These are phyloP conservation scores for Alloteropsis angusta DNA, from an alignment of 202 grass and related monocot species.

Conservation along the genomic window DNA sequence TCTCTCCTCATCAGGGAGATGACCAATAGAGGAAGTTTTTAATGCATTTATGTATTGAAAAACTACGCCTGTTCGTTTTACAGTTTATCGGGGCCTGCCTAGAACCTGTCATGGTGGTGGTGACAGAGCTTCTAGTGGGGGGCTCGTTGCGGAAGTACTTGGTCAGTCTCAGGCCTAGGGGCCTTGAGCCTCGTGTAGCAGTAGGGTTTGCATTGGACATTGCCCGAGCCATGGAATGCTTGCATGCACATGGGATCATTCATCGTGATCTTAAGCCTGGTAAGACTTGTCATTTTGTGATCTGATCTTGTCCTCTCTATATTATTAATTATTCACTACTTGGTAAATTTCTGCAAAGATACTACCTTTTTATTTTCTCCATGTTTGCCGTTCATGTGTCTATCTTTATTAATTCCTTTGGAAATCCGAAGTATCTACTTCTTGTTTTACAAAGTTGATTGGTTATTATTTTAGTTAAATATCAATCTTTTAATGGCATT, in stretches of 20 bases:
- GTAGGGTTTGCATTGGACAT: conserved; percentile 89
- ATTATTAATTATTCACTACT: conserved; percentile 1
- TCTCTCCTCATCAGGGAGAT: neutral
- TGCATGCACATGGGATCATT: conserved; percentile 98
- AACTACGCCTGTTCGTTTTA: conserved; percentile 3
- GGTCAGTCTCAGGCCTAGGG: conserved; percentile 74
- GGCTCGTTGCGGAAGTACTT: conserved; percentile 86
- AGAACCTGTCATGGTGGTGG: conserved; percentile 94
- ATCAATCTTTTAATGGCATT: neutral
- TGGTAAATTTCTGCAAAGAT: conserved; percentile 20
- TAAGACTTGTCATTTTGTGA: conserved; percentile 27
- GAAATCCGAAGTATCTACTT: neutral
- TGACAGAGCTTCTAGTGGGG: conserved; percentile 86
- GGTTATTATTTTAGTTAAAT: neutral
- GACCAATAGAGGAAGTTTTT: neutral
- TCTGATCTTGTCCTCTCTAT: neutral
- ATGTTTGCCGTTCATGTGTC: neutral
- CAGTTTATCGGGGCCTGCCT: conserved; percentile 95
- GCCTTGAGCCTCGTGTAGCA: conserved; percentile 63
- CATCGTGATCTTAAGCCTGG: conserved; percentile 99
- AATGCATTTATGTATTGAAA: conserved; percentile 14
- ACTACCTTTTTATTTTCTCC: neutral
- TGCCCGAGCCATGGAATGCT: conserved; percentile 88
- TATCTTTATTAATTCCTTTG: neutral
- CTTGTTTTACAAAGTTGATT: neutral